Percentiles rank a stretch among this genome's conserved stretches.
phyloP scores from a whole-genome alignment of 2,329 filamentous ascomycete genomes.

The Chaetomium strumarium region DNA sequence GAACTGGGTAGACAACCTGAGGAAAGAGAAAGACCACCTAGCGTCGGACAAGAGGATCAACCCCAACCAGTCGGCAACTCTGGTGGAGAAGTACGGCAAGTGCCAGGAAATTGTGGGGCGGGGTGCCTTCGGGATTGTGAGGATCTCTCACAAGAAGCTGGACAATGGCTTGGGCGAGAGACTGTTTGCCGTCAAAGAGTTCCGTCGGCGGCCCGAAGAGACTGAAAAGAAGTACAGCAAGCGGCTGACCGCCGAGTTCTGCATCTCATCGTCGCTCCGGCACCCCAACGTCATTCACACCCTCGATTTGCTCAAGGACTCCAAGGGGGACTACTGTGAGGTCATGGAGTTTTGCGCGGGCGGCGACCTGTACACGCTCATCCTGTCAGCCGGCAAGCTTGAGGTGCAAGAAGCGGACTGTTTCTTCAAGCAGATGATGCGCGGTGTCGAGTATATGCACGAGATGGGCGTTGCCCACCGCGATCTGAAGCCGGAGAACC shows the following conservation, averaged over 20 bases:
- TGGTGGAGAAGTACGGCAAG: slow-evolving; percentile 97
- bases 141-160: slow-evolving; percentile 93
- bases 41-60: slow-evolving; percentile 72
- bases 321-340: slow-evolving; percentile 96
- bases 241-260: slow-evolving; percentile 93
- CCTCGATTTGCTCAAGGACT: slow-evolving; percentile 87
- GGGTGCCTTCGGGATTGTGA: slow-evolving; percentile 93
- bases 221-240: slow-evolving; percentile 98
- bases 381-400: slow-evolving; percentile 85
- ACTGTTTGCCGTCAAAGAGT: slow-evolving; percentile 96
- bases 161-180: slow-evolving; percentile 77
- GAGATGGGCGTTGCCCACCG: slow-evolving; percentile 98
- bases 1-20: slow-evolving; percentile 90
- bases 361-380: slow-evolving; percentile 89
- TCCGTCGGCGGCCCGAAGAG: slow-evolving; percentile 87
- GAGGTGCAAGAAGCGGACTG: slow-evolving; percentile 92
- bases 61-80: slow-evolving; percentile 65
- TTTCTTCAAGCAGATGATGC: slow-evolving; percentile 99
- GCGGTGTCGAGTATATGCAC: slow-evolving; percentile 97
- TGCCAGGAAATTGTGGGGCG: slow-evolving; percentile 95
- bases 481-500: slow-evolving; percentile 93
- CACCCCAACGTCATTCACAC: slow-evolving; percentile 99
- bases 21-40: slow-evolving; percentile 74
- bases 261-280: slow-evolving; percentile 92
- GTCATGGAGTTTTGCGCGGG: slow-evolving; percentile 99